These are phyloP conservation scores for Gamsiella multidivaricata DNA, from an alignment of 192 early-diverging fungal species.

Conservation along the genomic window DNA sequence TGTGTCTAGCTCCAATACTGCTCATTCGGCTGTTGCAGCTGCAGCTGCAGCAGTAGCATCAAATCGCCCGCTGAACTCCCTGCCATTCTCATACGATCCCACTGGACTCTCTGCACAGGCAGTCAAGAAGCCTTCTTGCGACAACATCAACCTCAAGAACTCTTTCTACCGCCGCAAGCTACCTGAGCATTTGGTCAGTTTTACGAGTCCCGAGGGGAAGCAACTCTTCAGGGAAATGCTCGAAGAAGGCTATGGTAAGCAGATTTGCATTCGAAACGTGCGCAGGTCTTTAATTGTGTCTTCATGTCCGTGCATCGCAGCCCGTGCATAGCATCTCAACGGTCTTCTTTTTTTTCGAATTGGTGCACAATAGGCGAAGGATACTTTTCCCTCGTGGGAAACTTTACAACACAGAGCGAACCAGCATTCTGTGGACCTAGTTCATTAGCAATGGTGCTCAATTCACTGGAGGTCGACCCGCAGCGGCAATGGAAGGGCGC, in stretches of 20 bases:
- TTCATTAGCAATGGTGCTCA: conserved; percentile 93
- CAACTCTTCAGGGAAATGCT: conserved; percentile 83
- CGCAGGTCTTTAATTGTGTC: too few relatives aligned
- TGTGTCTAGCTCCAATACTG: background rate
- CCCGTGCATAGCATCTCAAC: background rate
- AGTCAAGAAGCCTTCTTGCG: conserved; percentile 45
- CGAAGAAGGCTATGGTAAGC: conserved; percentile 68
- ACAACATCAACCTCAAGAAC: conserved; percentile 41
- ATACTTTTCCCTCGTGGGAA: conserved; percentile 87
- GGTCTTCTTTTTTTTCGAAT: background rate
- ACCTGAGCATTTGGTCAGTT: conserved; percentile 74
- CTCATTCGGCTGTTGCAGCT: conserved; percentile 2
- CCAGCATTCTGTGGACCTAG: conserved; percentile 90
- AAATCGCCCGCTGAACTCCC: background rate
- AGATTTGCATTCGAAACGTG: background rate
- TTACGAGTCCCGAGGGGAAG: conserved; percentile 84
- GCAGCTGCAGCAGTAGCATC: conserved; percentile 2
- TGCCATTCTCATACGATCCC: conserved; percentile 48
- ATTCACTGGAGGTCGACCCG: conserved; percentile 92
- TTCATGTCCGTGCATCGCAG: too few relatives aligned
- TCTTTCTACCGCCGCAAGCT: conserved; percentile 75
- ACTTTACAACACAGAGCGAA: conserved; percentile 92
- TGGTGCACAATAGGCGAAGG: conserved; percentile 71
- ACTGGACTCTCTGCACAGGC: conserved; percentile 41
- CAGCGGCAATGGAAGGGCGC: conserved; percentile 91